phyloP scores from a whole-genome alignment of 768 basidiomycete species.

The Mrakia hoshinonis region DNA sequence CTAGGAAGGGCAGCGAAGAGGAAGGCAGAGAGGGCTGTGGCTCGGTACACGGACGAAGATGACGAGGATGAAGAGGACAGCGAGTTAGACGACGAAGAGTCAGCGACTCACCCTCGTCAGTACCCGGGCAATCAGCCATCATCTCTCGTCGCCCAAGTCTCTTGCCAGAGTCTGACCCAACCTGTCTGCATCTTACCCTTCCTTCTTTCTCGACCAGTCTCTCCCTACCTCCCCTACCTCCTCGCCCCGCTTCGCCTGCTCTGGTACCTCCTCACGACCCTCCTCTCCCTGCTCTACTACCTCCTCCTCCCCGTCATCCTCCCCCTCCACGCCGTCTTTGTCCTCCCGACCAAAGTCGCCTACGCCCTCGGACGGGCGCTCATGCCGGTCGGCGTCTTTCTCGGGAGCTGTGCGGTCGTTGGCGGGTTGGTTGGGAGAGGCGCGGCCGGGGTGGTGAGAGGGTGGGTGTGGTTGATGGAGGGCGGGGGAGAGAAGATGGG shows the following conservation, averaged over 20 bases:
- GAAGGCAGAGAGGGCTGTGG: neutral
- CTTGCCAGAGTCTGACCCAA: neutral
- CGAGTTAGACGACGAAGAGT: neutral
- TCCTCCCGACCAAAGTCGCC: neutral
- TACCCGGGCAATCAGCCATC: too few species aligned
- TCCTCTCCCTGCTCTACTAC: neutral
- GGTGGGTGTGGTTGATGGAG: conserved; percentile 4
- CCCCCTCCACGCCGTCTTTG: conserved; percentile 6
- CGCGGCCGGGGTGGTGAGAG: neutral
- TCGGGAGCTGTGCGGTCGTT: neutral
- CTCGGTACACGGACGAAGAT: neutral
- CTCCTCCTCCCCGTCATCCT: neutral
- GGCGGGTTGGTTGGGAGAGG: neutral
- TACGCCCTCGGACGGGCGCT: neutral
- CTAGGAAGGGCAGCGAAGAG: neutral
- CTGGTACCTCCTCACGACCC: neutral
- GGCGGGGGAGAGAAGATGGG: neutral
- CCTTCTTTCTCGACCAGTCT: neutral
- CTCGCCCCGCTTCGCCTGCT: neutral
- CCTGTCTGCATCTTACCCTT: neutral
- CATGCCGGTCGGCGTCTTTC: neutral
- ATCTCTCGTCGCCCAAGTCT: neutral
- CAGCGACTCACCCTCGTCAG: neutral
- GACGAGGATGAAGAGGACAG: neutral
- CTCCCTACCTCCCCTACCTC: conserved; percentile 1